phyloP scores from a whole-genome alignment of 1,284 basidiomycete genomes.

The Polyporus tsugae region DNA sequence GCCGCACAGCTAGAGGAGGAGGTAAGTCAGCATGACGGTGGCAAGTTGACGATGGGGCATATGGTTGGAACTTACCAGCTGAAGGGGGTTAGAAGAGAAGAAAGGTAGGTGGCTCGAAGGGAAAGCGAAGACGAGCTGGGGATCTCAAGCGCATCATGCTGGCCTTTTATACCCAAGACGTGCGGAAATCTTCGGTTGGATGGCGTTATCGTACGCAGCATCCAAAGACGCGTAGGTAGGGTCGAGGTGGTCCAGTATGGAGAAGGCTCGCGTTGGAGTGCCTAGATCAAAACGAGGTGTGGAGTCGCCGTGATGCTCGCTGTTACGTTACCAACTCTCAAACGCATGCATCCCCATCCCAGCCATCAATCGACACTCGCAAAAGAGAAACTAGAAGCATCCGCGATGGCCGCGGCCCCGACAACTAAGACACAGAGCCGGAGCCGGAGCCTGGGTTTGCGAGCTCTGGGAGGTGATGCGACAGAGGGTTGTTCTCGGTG shows the following conservation, averaged over 20 bases:
- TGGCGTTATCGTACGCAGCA: background rate
- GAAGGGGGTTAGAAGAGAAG: background rate
- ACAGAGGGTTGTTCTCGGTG: background rate
- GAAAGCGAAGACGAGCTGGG: background rate
- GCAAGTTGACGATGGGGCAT: background rate
- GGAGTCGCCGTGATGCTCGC: background rate
- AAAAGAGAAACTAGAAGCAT: background rate
- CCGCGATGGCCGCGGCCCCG: background rate
- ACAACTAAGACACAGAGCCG: background rate
- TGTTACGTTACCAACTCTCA: background rate
- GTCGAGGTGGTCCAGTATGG: too few species aligned
- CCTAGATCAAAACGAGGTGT: background rate
- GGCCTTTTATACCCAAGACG: background rate
- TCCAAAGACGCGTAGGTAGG: background rate
- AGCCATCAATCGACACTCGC: background rate
- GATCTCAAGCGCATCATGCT: background rate
- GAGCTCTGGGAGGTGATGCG: background rate
- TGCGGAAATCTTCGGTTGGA: background rate
- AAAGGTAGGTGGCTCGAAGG: background rate
- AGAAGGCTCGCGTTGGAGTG: background rate
- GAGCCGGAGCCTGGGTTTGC: too few species aligned
- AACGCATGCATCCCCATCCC: background rate
- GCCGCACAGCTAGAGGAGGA: background rate
- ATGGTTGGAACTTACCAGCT: background rate
- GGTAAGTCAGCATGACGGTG: background rate